Base-by-base conservation (phyloP, 352 stramenopile genomes). In the Pythium insidiosum region DNA sequence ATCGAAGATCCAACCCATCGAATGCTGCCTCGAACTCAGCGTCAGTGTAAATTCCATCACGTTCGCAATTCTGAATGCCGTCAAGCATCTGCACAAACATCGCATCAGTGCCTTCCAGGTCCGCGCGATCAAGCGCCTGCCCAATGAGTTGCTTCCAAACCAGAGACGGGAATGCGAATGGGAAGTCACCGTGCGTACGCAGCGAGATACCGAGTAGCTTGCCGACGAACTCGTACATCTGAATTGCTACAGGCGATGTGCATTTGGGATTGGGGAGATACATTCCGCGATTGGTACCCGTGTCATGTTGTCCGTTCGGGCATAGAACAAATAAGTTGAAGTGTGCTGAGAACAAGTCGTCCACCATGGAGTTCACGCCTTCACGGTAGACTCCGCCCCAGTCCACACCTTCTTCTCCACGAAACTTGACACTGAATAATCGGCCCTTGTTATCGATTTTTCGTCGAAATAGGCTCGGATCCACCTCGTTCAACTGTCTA, bases 151-250 rank as follows among this genome's bases (percentile, higher is more conserved):
- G 66, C 63, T 97, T 97, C 93, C 93, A 98, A 48, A 98, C 88
- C 6, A 97, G 62, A 15, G 88, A 84, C 21, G 88, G 86, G 18
- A 98, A 73, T 39, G 89, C 84, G 33, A 97, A 94, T 9, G 87
- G 86, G 16, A 97, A 93, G 42, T 96, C 90, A 6, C 91, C 86
- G 20, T 85, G 88, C 5, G 89, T 95, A 16, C 93, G 88, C 21
- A 97, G 65, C n/a, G 87, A 95, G 38, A 97, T 94, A 16, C 93
- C 93, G 25, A 98, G 70, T 15, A 98, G 50, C 53, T 97, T 96
- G 12, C 93, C 93, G 4, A 97, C 82, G 60, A 98, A 97, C 35
- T 90, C 73, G 25, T 87, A 97, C 89, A 97, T 97, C 54, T 94
- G 73, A 47, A 88, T 89, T 0, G 82, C 79, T 16, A 92, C 74